phyloP scores from a whole-genome alignment of 2,329 filamentous ascomycete genomes.

The Paradendryphiella salina region DNA sequence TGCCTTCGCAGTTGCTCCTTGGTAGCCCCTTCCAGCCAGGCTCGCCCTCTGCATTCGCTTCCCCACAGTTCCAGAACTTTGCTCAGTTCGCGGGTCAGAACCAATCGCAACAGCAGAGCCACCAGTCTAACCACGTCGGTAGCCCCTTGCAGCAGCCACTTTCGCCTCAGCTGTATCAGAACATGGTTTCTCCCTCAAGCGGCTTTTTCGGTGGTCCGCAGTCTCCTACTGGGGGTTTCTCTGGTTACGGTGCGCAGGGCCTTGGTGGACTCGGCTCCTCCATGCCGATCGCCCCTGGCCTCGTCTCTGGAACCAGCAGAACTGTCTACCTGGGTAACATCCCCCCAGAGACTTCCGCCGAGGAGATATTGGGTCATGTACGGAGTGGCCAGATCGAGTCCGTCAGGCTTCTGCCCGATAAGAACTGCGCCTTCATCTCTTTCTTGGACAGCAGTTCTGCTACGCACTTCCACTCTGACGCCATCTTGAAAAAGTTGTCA shows the following conservation, averaged over 20 bases:
- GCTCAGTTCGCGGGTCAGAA: conserved; percentile 62
- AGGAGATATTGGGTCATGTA: conserved; percentile 95
- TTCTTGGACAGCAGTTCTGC: conserved; percentile 97
- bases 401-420: conserved; percentile 93
- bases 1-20: conserved; percentile 91
- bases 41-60: conserved; percentile 85
- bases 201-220: conserved; percentile 81
- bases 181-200: conserved; percentile 81
- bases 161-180: conserved; percentile 81
- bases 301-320: conserved; percentile 87
- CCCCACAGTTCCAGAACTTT: conserved; percentile 87
- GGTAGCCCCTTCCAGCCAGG: conserved; percentile 97
- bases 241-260: conserved; percentile 63
- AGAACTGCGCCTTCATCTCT: conserved; percentile 99
- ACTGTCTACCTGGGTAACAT: conserved; percentile 99
- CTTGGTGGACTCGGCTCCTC: conserved; percentile 70
- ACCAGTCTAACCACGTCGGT: conserved; percentile 64
- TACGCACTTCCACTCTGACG: conserved; percentile 98
- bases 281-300: conserved; percentile 74
- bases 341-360: conserved; percentile 92
- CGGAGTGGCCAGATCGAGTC: conserved; percentile 98
- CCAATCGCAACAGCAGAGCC: conserved; percentile 64
- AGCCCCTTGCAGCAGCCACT: conserved; percentile 72
- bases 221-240: conserved; percentile 79
- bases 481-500: conserved; percentile 98